Base-by-base conservation (phyloP, 139 green algal genomes). In the Chlamydomonas sphaeroides region DNA sequence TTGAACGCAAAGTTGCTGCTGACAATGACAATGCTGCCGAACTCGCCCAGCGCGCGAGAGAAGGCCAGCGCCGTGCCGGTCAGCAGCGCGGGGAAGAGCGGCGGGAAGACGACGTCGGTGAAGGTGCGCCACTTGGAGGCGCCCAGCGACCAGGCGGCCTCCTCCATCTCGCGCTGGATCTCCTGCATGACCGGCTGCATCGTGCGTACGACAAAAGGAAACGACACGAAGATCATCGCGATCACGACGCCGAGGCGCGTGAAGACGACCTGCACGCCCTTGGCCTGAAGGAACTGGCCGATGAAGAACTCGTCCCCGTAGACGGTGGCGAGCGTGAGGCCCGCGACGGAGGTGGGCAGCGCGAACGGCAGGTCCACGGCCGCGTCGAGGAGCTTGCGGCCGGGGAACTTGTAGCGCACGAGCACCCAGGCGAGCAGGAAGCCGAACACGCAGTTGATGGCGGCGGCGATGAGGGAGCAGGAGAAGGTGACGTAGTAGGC, bases 161-260 rank as follows among this genome's bases (percentile, higher is more conserved):
- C 77, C 77, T 84, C 77, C 65, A 84, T 74, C 49, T 84, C 77
- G 42, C 73, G 63, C 38, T 89, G 80, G 11, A 91, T 73, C 85
- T 92, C 90, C 81, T 93, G 90, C 74, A 92, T 77, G 36, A 94
- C 89, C 20, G 92, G 92, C 87, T 95, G 92, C 85, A 95, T 89
- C 20, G 92, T 94, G 57, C 92, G 86, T 65, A 95, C 91, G 21
- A 95, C 90, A 86, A 95, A 95, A 2, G 92, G 92, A 71, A 95
- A 95, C 3, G 92, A 95, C 38, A 95, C 92, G 89, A 95, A 95
- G 77, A 93, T 87, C 92, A 95, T 95, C 32, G 92, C 92, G 38
- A 94, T 72, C 20, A 85, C 76, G 51, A 95, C 87, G 20, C 89
- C 91, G 78, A 92, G 81, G 2, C 88, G 74, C 23, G 88, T 93